A percentile compares a stretch with the other conserved stretches of the same genome.
Conservation (phyloP, 2,329 filamentous ascomycete species). For the Dothistroma pini region DNA sequence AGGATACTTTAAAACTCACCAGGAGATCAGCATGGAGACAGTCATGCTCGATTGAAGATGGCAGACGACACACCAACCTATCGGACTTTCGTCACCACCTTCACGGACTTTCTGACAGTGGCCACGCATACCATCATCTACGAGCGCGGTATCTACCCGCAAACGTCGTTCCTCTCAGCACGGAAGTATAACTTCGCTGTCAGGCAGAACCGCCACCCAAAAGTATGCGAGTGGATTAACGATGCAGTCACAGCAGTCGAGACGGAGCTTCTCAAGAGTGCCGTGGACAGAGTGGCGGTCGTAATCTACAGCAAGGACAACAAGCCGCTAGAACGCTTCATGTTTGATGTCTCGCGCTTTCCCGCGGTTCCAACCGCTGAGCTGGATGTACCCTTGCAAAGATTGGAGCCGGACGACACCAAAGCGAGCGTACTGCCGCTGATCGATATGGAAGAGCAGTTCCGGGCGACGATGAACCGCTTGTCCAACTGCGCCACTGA, state of each 20-base stretch:
- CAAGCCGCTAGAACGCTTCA: constrained; percentile 57
- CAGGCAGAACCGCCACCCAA: constrained; percentile 79
- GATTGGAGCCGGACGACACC: constrained; percentile 25
- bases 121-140: constrained; percentile 83
- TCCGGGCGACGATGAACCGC: constrained; percentile 63
- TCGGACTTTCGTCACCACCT: constrained; percentile 61
- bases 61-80: constrained; percentile 36
- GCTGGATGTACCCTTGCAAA: constrained; percentile 51
- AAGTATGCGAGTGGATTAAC: constrained; percentile 79
- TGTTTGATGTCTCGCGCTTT: constrained; percentile 58
- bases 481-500: constrained; percentile 59
- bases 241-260: constrained; percentile 72
- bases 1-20: not conserved
- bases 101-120: constrained; percentile 76
- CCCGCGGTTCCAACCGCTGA: constrained; percentile 48
- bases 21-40: not conserved
- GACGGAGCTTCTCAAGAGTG: constrained; percentile 62
- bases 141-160: constrained; percentile 75
- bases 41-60: constrained; percentile 16
- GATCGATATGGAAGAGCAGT: constrained; percentile 65
- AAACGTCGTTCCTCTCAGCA: constrained; percentile 70
- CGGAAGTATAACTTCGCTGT: constrained; percentile 81
- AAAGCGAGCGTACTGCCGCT: constrained; percentile 27
- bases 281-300: constrained; percentile 53
- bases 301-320: constrained; percentile 53